phyloP scores from a whole-genome alignment of 345 rosid genomes.

The Psidium friedrichsthalianum region DNA sequence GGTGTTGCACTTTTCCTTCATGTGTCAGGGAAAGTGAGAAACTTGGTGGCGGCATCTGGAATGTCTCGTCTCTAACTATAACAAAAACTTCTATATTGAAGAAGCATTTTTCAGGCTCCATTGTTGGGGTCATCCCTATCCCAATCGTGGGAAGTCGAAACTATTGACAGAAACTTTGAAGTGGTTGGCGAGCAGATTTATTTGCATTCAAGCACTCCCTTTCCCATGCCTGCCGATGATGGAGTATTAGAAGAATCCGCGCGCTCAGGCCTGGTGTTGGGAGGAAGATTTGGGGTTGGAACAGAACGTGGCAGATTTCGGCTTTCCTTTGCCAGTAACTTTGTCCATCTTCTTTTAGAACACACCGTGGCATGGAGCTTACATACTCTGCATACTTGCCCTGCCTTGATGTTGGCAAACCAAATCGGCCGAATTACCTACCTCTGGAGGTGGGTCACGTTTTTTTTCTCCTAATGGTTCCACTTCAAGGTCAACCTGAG shows the following conservation, averaged over 20 bases:
- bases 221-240: constrained; percentile 35
- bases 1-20: constrained; percentile 2
- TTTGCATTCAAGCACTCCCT: constrained; percentile 35
- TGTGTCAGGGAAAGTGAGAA: not conserved
- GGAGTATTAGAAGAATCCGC: constrained; percentile 23
- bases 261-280: constrained; percentile 15
- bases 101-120: constrained; percentile 22
- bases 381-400: constrained; percentile 51
- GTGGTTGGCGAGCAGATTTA: constrained; percentile 59
- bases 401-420: constrained; percentile 86
- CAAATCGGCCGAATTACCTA: constrained; percentile 63
- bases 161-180: constrained; percentile 40
- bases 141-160: not conserved
- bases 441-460: constrained; percentile 58
- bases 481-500: not conserved
- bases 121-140: too few species aligned
- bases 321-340: not conserved
- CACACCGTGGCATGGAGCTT: constrained; percentile 37
- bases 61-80: not conserved
- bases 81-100: constrained; percentile 43
- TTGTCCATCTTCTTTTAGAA: constrained; percentile 27
- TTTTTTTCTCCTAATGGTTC: not conserved
- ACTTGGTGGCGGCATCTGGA: constrained; percentile 7
- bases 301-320: constrained; percentile 15
- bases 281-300: constrained; percentile 12